Conservation (phyloP, 2,329 filamentous ascomycete species). For the Achaetomium macrosporum region DNA sequence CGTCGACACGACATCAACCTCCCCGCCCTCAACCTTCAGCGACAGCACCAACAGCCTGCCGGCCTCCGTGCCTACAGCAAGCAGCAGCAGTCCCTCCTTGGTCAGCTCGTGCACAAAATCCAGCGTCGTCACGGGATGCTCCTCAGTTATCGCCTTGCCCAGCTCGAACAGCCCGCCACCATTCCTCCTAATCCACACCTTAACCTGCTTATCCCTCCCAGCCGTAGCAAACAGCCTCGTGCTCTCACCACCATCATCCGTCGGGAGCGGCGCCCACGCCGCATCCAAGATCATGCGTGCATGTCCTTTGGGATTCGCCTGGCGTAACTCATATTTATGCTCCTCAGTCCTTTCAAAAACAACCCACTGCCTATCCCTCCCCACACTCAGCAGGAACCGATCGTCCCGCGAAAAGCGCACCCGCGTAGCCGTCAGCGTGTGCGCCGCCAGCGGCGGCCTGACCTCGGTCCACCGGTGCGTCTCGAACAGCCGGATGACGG, state of each 20-base stretch:
- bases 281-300: slow-evolving; percentile 87
- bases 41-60: slow-evolving; percentile 42
- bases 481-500: slow-evolving; percentile 87
- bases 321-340: slow-evolving; percentile 49
- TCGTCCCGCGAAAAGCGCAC: slow-evolving; percentile 76
- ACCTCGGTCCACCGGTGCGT: slow-evolving; percentile 83
- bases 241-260: slow-evolving; percentile 20
- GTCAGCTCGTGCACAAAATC: slow-evolving; percentile 50
- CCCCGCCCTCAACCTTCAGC: slow-evolving; percentile 32
- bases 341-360: slow-evolving; percentile 54
- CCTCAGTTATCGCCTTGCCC: slow-evolving; percentile 47
- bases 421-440: slow-evolving; percentile 79
- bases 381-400: slow-evolving; percentile 73
- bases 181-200: slow-evolving; percentile 53
- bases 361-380: slow-evolving; percentile 86
- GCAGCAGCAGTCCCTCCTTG: slow-evolving; percentile 31
- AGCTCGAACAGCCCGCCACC: slow-evolving; percentile 43
- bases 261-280: slow-evolving; percentile 63
- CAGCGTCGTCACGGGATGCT: slow-evolving; percentile 63
- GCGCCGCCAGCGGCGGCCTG: slow-evolving; percentile 73
- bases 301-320: slow-evolving; percentile 77
- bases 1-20: slow-evolving; percentile 33
- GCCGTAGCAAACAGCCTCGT: slow-evolving; percentile 70
- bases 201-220: slow-evolving; percentile 80
- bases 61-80: slow-evolving; percentile 55